These are phyloP conservation scores for Hypoxylon fragiforme DNA, from an alignment of 495 filamentous ascomycete genomes.

Conservation along the genomic window DNA sequence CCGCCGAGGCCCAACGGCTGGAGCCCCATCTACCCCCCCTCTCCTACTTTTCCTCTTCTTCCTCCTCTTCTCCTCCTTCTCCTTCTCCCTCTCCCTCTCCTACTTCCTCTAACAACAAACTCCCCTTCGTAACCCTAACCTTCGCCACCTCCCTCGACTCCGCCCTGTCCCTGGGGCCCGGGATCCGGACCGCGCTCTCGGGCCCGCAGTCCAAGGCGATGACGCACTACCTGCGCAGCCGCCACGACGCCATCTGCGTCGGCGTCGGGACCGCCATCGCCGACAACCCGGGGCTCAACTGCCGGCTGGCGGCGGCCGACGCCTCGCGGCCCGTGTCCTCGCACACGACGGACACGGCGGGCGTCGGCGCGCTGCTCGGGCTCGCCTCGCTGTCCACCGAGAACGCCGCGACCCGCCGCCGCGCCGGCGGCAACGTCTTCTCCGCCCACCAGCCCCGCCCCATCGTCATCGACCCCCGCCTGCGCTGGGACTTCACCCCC, in stretches of 20 bases:
- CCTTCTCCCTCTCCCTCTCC: too few relatives aligned
- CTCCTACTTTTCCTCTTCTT: constrained; percentile 1
- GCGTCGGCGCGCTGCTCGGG: constrained; percentile 42
- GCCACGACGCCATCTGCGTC: constrained; percentile 82
- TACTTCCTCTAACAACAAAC: too few relatives aligned
- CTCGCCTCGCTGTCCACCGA: constrained; percentile 24
- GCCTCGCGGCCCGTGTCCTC: constrained; percentile 2
- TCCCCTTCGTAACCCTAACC: constrained; percentile 67
- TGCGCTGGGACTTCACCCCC: constrained; percentile 65
- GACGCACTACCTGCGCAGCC: constrained; percentile 84
- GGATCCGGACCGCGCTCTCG: constrained; percentile 76
- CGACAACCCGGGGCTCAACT: constrained; percentile 85
- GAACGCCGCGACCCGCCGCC: constrained; percentile 1
- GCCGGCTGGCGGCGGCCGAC: constrained; percentile 58
- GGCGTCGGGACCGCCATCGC: constrained; percentile 81
- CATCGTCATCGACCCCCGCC: constrained; percentile 74
- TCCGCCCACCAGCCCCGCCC: constrained; percentile 68
- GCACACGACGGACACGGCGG: constrained; percentile 29
- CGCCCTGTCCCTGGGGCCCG: constrained; percentile 71
- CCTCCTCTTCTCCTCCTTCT: too few relatives aligned
- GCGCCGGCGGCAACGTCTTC: not conserved
- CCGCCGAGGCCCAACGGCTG: constrained; percentile 21
- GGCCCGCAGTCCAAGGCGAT: constrained; percentile 81
- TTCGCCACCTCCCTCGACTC: constrained; percentile 91
- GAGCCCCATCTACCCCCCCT: constrained; percentile 36